phyloP scores from a whole-genome alignment of 2,329 filamentous ascomycete species.

The Ciborinia camelliae region DNA sequence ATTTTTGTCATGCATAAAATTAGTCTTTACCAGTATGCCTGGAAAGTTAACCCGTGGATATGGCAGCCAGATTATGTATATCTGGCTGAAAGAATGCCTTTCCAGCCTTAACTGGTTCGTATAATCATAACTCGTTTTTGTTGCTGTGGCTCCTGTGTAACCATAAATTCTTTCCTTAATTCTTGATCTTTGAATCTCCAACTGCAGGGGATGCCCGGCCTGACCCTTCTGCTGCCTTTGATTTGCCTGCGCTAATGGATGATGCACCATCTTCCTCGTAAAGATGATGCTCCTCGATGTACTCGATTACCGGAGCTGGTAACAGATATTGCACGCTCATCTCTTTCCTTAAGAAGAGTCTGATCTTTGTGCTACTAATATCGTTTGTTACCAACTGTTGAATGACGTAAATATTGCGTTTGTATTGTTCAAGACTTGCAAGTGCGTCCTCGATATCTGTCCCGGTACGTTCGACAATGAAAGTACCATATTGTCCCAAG shows the following conservation, averaged over 20 bases:
- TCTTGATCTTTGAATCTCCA: slow-evolving; percentile 24
- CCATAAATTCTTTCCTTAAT: slow-evolving; percentile 6
- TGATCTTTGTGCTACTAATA: slow-evolving; percentile 77
- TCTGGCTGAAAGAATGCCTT: slow-evolving; percentile 5
- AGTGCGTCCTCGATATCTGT: slow-evolving; percentile 88
- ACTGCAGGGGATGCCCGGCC: slow-evolving; percentile 22
- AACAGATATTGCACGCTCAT: slow-evolving; percentile 79
- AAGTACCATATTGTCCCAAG: slow-evolving; percentile 75
- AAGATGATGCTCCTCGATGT: slow-evolving; percentile 65
- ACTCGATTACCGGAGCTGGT: slow-evolving; percentile 70
- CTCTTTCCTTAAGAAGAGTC: slow-evolving; percentile 72
- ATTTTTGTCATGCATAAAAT: slow-evolving; percentile 11
- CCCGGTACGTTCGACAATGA: slow-evolving; percentile 83
- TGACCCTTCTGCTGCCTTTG: slow-evolving; percentile 24
- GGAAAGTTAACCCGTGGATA: not conserved
- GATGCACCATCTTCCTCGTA: slow-evolving; percentile 50
- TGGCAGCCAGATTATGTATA: not conserved
- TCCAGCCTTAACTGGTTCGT: not conserved
- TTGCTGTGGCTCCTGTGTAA: not conserved
- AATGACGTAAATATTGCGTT: slow-evolving; percentile 70
- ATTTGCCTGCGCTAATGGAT: slow-evolving; percentile 28
- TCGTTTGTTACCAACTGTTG: slow-evolving; percentile 86
- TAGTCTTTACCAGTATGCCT: not conserved
- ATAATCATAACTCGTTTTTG: slow-evolving; percentile 5
- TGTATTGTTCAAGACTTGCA: slow-evolving; percentile 75